Evolutionary conservation across 495 filamentous ascomycete genomes (phyloP).

Genomic region (Poronia punctata): DNA sequence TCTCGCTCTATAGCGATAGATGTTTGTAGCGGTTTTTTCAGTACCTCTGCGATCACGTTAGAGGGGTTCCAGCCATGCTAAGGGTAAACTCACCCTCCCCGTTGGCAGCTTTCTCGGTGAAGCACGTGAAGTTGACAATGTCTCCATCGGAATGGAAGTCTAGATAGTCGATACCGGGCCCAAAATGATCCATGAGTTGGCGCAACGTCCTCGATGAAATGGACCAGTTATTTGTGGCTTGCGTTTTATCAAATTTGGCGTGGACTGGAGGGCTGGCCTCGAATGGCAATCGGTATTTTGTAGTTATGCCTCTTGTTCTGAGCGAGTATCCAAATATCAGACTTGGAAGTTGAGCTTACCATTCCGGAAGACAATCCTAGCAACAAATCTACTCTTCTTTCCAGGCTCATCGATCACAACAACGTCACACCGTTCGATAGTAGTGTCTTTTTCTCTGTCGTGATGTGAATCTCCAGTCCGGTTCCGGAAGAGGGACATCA

Average conservation of each 20-base stretch:
- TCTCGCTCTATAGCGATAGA: conserved; percentile 77
- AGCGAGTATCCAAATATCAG: background rate
- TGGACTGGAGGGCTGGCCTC: conserved; percentile 76
- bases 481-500: conserved; percentile 38
- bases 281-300: conserved; percentile 87
- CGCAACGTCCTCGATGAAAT: conserved; percentile 67
- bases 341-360: conserved; percentile 40
- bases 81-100: conserved; percentile 61
- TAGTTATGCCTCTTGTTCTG: conserved; percentile 60
- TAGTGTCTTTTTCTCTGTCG: conserved; percentile 61
- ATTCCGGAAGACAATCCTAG: conserved; percentile 79
- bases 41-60: conserved; percentile 51
- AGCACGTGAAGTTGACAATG: conserved; percentile 75
- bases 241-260: conserved; percentile 72
- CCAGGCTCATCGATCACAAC: conserved; percentile 66
- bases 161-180: conserved; percentile 80
- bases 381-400: conserved; percentile 71
- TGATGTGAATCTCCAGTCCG: conserved; percentile 30
- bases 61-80: background rate
- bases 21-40: conserved; percentile 92
- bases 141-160: conserved; percentile 71
- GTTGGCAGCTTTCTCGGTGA: conserved; percentile 81
- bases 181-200: conserved; percentile 89
- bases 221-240: conserved; percentile 68
- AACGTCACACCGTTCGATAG: conserved; percentile 83